Evolutionary conservation across 2,329 filamentous ascomycete species (phyloP), one percentile per base, ranked within the genome.

Genomic region (Xylogone sp.): DNA sequence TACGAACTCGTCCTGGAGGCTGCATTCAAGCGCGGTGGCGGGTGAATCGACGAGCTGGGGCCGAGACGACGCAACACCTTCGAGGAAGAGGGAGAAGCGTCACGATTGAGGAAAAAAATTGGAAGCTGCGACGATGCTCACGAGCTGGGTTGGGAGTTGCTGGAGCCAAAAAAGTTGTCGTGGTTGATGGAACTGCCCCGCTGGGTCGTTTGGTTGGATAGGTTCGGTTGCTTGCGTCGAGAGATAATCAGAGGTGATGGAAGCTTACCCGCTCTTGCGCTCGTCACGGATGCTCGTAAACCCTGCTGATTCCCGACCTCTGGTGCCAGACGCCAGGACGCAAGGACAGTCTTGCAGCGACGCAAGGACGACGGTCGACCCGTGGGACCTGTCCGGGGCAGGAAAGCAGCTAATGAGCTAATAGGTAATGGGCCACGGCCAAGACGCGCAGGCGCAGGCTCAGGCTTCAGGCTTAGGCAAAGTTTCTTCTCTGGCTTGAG

Each of bases 11-110:
- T 39, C 8, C 34, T 39, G 34, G 34, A 18, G 34, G n/a, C n/a
- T 55, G 52, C 54, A 53, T 48, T 50, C 48, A 53, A 52, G 42
- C 45, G 43, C 44, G 22, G 43, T 42, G 52, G 43, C 49, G 43
- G 50, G 45, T 44, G n/a, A 51, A 27, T 48, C 47, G 43, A 42
- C 29, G 24, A 53, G 46, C 43, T 48, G 52, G 48, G 51, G 50
- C 45, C 54, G 51, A 54, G 46, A 27, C 49, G 43, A 44, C 46
- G 43, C 45, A 46, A 47, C 21, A 49, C n/a, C n/a, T n/a, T n/a
- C 44, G 48, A 45, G 53, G 51, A 47, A 50, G 49, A 43, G 34
- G 48, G 49, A 27, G 24, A 39, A 39, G 34, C 34, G 34, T 39
- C 34, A 18, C 6, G 34, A 39, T 39, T 39, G 24, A 39, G n/a